phyloP scores from a whole-genome alignment of 495 filamentous ascomycete genomes.

The Xylaria longipes region DNA sequence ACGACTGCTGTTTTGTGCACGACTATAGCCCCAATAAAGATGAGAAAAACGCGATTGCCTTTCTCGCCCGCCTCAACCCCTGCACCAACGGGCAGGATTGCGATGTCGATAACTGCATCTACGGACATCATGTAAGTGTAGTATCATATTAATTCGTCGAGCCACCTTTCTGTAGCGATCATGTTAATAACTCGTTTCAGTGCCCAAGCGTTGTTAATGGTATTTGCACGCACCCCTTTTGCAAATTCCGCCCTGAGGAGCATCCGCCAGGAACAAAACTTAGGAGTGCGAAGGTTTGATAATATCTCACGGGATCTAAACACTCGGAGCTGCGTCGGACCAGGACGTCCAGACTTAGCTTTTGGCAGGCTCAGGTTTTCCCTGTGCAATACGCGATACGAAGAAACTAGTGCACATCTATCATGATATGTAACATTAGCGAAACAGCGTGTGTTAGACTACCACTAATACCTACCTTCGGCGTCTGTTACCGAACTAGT shows the following conservation, averaged over 20 bases:
- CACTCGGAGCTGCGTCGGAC: neutral
- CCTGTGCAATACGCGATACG: constrained; percentile 7
- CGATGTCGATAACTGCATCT: constrained; percentile 79
- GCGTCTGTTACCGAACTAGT: neutral
- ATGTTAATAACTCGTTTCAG: constrained; percentile 32
- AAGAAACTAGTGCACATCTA: neutral
- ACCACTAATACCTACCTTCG: constrained; percentile 1
- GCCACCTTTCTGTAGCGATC: neutral
- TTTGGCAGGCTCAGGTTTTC: neutral
- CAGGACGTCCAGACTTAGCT: neutral
- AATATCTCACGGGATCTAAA: neutral
- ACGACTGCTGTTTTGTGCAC: constrained; percentile 78
- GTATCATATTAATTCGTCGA: neutral
- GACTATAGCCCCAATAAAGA: constrained; percentile 69
- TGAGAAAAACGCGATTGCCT: constrained; percentile 70
- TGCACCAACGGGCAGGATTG: constrained; percentile 78
- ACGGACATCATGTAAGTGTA: constrained; percentile 69
- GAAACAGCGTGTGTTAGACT: neutral
- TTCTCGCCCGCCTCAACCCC: constrained; percentile 78
- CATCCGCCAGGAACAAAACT: constrained; percentile 59
- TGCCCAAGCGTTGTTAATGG: constrained; percentile 51
- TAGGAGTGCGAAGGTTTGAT: constrained; percentile 40
- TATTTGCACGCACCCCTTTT: constrained; percentile 50
- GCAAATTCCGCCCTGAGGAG: constrained; percentile 53
- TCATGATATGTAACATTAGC: constrained; percentile 25